Evolutionary conservation across 192 early-diverging fungal species (phyloP).

Genomic region (Mortierella alpina): DNA sequence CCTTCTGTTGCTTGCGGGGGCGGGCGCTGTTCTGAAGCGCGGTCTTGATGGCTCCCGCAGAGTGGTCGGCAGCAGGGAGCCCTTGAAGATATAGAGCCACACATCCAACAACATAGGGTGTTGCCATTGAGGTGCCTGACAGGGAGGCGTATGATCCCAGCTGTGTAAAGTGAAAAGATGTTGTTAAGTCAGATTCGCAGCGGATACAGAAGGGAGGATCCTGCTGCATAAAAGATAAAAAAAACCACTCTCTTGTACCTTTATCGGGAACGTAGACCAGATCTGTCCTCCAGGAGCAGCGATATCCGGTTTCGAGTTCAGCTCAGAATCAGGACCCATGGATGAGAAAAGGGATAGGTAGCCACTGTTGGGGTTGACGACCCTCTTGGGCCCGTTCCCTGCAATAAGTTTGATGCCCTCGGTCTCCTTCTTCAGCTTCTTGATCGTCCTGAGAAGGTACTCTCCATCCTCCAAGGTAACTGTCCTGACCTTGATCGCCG

Average conservation of each 20-base stretch:
- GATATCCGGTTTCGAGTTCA: constrained; percentile 73
- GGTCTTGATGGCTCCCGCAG: constrained; percentile 42
- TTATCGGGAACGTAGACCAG: constrained; percentile 69
- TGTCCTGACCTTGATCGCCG: constrained; percentile 65
- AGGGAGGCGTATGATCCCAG: constrained; percentile 63
- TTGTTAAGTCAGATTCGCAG: not conserved
- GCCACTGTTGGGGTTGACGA: constrained; percentile 62
- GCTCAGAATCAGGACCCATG: constrained; percentile 76
- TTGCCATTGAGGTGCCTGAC: constrained; percentile 78
- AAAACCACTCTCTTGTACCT: constrained; percentile 40
- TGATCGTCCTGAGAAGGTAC: constrained; percentile 58
- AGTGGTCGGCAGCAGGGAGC: constrained; percentile 26
- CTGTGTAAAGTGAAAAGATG: not conserved
- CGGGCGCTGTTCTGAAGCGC: constrained; percentile 47
- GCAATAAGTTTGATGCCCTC: constrained; percentile 57
- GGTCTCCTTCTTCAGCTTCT: constrained; percentile 23
- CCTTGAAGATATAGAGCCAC: constrained; percentile 52
- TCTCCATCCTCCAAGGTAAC: constrained; percentile 65
- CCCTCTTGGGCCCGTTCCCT: constrained; percentile 57
- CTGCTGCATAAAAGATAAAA: constrained; percentile 34
- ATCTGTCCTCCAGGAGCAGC: constrained; percentile 72
- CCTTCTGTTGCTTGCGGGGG: constrained; percentile 27
- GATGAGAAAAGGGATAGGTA: constrained; percentile 79
- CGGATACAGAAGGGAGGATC: not conserved
- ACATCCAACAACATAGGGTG: constrained; percentile 64